phyloP scores from a whole-genome alignment of 768 basidiomycete species.

The Suillus paluster region DNA sequence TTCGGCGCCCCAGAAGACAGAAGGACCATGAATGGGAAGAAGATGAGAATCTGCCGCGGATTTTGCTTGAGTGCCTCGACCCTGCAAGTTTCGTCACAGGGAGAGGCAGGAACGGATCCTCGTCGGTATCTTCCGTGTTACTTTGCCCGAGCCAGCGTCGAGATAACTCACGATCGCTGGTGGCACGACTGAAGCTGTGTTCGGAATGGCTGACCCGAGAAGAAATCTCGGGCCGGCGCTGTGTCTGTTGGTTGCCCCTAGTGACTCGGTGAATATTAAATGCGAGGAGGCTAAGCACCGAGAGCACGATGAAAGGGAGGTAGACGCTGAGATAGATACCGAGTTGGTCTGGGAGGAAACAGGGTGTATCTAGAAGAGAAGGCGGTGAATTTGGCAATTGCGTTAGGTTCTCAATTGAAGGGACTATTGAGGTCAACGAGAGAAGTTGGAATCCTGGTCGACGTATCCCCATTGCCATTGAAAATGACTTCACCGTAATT shows the following conservation, averaged over 20 bases:
- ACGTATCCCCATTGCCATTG: slow-evolving; percentile 86
- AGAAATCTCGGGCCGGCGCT: slow-evolving; percentile 6
- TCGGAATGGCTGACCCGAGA: not conserved
- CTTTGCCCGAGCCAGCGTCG: slow-evolving; percentile 8
- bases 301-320: slow-evolving; percentile 66
- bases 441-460: slow-evolving; percentile 90
- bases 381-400: slow-evolving; percentile 35
- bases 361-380: slow-evolving; percentile 56
- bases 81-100: slow-evolving; percentile 21
- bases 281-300: slow-evolving; percentile 51
- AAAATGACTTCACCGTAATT: slow-evolving; percentile 87
- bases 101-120: slow-evolving; percentile 13
- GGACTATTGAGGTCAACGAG: slow-evolving; percentile 58
- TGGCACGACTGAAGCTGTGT: not conserved
- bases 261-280: slow-evolving; percentile 25
- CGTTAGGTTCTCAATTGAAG: slow-evolving; percentile 32
- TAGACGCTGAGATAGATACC: slow-evolving; percentile 78
- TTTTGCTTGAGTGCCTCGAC: not conserved
- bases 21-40: slow-evolving; percentile 30
- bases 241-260: slow-evolving; percentile 13
- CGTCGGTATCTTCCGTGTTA: slow-evolving; percentile 12
- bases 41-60: slow-evolving; percentile 20
- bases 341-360: slow-evolving; percentile 84
- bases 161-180: slow-evolving; percentile 12
- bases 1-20: slow-evolving; percentile 25